Evolutionary conservation across 164 flowering plant genomes (phyloP).

Genomic region (Tinospora cordifolia): DNA sequence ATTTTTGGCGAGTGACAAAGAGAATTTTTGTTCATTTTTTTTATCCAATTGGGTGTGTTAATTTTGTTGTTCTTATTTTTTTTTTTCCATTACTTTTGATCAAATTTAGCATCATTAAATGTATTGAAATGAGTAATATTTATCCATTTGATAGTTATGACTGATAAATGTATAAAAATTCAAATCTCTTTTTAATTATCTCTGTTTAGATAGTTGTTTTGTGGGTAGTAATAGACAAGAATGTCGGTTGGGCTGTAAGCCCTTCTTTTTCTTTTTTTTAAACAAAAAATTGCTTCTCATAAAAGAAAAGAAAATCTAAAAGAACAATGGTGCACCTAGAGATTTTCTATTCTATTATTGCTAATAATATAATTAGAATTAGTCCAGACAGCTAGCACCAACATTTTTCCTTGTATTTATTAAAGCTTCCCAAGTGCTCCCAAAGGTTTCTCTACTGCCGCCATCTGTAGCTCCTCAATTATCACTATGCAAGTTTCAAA

Average conservation of each 20-base stretch:
- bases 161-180: too few relatives aligned
- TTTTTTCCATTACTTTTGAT: too few relatives aligned
- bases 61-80: too few relatives aligned
- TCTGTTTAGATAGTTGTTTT: too few relatives aligned
- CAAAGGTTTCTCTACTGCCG: conserved; percentile 2
- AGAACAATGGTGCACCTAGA: neutral
- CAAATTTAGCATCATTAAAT: too few relatives aligned
- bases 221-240: neutral
- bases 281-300: neutral
- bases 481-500: neutral
- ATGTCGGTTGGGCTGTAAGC: neutral
- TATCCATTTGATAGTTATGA: too few relatives aligned
- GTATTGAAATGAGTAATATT: too few relatives aligned
- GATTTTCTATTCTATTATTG: neutral
- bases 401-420: too few relatives aligned
- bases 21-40: too few relatives aligned
- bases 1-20: too few relatives aligned
- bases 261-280: neutral
- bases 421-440: neutral
- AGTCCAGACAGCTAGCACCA: conserved; percentile 5
- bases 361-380: neutral
- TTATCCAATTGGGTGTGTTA: too few relatives aligned
- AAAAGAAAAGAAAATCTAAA: neutral
- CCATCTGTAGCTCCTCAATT: neutral
- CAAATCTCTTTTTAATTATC: too few relatives aligned